Evolutionary conservation across 2,329 filamentous ascomycete genomes (phyloP).

Genomic region (Fusarium subtropicale): DNA sequence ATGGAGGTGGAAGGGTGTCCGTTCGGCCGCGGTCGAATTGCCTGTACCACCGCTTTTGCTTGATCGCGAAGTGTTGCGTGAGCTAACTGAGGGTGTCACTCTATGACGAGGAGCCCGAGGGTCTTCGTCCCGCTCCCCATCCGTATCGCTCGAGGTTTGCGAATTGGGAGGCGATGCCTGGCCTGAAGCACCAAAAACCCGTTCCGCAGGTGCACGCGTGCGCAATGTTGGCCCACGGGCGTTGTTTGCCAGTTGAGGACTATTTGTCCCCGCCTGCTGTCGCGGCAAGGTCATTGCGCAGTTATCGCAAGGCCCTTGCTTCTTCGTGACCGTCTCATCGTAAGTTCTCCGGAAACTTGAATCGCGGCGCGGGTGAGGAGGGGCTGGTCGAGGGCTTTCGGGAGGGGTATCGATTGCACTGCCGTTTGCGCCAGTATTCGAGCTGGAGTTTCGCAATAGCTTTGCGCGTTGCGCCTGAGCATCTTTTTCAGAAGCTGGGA

Average conservation of each 20-base stretch:
- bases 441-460: slow-evolving; percentile 55
- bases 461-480: slow-evolving; percentile 57
- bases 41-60: slow-evolving; percentile 60
- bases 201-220: slow-evolving; percentile 70
- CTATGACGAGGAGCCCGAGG: slow-evolving; percentile 55
- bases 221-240: slow-evolving; percentile 67
- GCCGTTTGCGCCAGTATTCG: slow-evolving; percentile 50
- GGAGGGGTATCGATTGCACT: slow-evolving; percentile 68
- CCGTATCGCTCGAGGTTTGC: slow-evolving; percentile 63
- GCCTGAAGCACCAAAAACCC: slow-evolving; percentile 63
- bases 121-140: slow-evolving; percentile 61
- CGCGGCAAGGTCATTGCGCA: slow-evolving; percentile 73
- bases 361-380: slow-evolving; percentile 60
- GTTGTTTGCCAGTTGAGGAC: slow-evolving; percentile 52
- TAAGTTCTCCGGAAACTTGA: slow-evolving; percentile 72
- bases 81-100: slow-evolving; percentile 58
- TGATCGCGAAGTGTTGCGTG: slow-evolving; percentile 62
- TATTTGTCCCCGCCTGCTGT: slow-evolving; percentile 47
- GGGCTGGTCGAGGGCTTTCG: slow-evolving; percentile 63
- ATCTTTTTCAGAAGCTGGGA: slow-evolving; percentile 59
- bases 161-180: slow-evolving; percentile 65
- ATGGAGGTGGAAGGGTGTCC: slow-evolving; percentile 67
- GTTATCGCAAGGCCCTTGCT: slow-evolving; percentile 74
- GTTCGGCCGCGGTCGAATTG: slow-evolving; percentile 61
- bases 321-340: slow-evolving; percentile 72